Conservation (phyloP, 228 moss, liverwort and hornwort species). For the Sphagnum fallax region DNA sequence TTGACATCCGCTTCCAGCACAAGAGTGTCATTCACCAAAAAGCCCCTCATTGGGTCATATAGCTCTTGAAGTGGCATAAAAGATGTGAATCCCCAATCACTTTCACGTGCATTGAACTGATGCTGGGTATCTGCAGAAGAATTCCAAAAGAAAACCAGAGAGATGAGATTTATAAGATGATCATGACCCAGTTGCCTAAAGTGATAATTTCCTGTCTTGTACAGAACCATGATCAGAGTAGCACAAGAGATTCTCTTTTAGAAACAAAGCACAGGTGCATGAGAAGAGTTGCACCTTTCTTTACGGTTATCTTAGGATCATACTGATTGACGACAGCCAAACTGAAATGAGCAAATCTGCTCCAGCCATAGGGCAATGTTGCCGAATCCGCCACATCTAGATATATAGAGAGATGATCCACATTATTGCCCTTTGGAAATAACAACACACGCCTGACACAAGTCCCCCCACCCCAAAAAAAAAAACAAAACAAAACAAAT, state of each 20-base stretch:
- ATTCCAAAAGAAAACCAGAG: too few relatives aligned
- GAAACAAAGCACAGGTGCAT: not conserved
- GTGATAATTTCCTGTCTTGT: not conserved
- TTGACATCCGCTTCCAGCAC: constrained; percentile 59
- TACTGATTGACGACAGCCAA: constrained; percentile 60
- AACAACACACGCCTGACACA: constrained; percentile 57
- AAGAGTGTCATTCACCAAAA: constrained; percentile 55
- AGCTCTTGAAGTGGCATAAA: constrained; percentile 57
- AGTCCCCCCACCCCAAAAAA: not conserved
- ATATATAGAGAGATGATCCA: constrained; percentile 63
- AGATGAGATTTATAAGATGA: too few relatives aligned
- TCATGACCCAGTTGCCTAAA: too few relatives aligned
- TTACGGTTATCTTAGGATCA: constrained; percentile 50
- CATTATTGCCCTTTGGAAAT: constrained; percentile 69
- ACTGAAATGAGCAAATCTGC: constrained; percentile 65
- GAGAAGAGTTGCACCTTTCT: constrained; percentile 34
- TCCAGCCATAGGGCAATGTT: constrained; percentile 60
- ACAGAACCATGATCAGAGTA: not conserved
- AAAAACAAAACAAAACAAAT: not conserved
- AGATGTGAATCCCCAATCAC: constrained; percentile 63
- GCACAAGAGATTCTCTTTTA: not conserved
- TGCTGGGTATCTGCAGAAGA: constrained; percentile 51
- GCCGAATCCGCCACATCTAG: constrained; percentile 63
- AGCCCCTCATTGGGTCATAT: constrained; percentile 54
- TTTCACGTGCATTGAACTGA: constrained; percentile 57